Evolutionary conservation across 805 yeast species (phyloP).

Genomic region (Priceomyces medius): DNA sequence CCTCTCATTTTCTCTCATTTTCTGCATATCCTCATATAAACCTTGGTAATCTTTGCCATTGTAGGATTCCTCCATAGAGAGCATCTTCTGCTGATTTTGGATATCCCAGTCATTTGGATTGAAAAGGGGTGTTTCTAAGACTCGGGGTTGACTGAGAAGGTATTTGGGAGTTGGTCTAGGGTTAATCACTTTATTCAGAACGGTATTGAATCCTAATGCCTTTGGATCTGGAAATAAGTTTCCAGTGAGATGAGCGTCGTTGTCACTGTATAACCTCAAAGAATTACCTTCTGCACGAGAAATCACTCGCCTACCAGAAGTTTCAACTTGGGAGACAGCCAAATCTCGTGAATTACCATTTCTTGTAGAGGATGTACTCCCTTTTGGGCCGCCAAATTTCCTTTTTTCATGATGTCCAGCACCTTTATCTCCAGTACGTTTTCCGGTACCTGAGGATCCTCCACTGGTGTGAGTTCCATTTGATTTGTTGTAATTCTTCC

Average conservation of each 20-base stretch:
- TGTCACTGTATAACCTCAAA: conserved; percentile 10
- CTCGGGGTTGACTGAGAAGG: conserved; percentile 34
- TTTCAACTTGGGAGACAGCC: neutral
- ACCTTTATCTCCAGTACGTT: conserved; percentile 1
- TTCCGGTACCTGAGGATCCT: neutral
- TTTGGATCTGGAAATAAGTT: conserved; percentile 29
- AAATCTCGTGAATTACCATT: neutral
- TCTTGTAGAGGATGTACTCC: neutral
- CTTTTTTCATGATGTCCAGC: conserved; percentile 3
- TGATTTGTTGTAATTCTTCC: conserved; percentile 6
- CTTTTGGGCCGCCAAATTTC: neutral
- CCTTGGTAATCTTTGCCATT: conserved; percentile 61
- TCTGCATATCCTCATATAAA: conserved; percentile 71
- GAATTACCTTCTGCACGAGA: neutral
- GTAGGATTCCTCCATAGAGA: conserved; percentile 44
- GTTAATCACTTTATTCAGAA: conserved; percentile 3
- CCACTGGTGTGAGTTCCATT: conserved; percentile 3
- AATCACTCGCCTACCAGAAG: neutral
- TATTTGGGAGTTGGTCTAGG: conserved; percentile 37
- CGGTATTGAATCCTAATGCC: conserved; percentile 26
- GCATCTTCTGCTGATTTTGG: conserved; percentile 65
- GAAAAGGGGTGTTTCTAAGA: conserved; percentile 32
- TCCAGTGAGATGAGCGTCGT: conserved; percentile 28
- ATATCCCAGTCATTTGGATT: conserved; percentile 64
- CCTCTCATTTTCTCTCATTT: conserved; percentile 73